Evolutionary conservation across 2,329 filamentous ascomycete genomes (phyloP).

Genomic region (Lachnellula willkommii): DNA sequence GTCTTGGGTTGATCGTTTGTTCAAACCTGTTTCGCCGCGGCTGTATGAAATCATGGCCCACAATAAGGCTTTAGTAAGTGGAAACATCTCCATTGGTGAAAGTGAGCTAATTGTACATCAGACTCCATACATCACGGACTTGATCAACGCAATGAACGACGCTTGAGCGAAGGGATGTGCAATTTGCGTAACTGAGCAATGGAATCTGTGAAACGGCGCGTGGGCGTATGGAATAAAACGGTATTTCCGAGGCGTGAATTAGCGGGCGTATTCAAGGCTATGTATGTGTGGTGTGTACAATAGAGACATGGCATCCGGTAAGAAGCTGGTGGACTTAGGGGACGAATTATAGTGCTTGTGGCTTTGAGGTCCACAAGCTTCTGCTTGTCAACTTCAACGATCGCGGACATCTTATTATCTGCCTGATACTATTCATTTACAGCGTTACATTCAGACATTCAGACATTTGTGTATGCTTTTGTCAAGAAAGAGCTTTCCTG

Average conservation of each 20-base stretch:
- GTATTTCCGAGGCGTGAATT: slow-evolving; percentile 1
- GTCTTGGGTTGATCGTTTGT: slow-evolving; percentile 63
- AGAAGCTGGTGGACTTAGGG: neutral
- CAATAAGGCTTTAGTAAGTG: slow-evolving; percentile 55
- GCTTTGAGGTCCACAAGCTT: neutral
- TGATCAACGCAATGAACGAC: slow-evolving; percentile 16
- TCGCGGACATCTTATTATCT: no score
- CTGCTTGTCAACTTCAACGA: neutral
- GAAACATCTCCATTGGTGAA: neutral
- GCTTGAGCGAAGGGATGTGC: neutral
- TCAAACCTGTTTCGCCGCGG: slow-evolving; percentile 58
- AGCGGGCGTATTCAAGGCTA: slow-evolving; percentile 2
- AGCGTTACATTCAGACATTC: no score
- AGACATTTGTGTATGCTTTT: no score
- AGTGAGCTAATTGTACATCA: neutral
- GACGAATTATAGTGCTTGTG: neutral
- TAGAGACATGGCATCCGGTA: slow-evolving; percentile 1
- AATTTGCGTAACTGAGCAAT: neutral
- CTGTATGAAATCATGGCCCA: slow-evolving; percentile 66
- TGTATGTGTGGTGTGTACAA: slow-evolving; percentile 2
- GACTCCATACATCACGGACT: slow-evolving; percentile 17
- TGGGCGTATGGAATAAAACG: slow-evolving; percentile 3
- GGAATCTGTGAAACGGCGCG: slow-evolving; percentile 1
- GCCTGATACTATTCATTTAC: no score
- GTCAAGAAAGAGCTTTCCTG: no score